Base-by-base conservation (phyloP, 768 basidiomycete genomes). In the Daedaleopsis sinensis region DNA sequence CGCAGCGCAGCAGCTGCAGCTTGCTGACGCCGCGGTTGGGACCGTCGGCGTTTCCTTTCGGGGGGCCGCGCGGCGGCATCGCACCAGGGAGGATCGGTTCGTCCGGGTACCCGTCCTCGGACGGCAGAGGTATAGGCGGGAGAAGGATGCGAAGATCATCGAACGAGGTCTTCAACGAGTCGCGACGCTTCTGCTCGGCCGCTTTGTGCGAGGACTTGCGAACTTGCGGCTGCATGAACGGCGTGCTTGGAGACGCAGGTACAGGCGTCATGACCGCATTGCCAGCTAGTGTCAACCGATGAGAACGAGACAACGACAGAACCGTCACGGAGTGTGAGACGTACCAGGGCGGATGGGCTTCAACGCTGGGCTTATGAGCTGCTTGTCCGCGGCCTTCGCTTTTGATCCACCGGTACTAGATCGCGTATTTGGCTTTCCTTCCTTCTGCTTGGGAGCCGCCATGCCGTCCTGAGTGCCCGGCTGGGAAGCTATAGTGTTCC, bases 181-280 rank as follows among this genome's bases (percentile, higher is more conserved):
- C 96, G 10, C 97, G 88, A 48, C 97, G 90, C 72, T 96, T 95
- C 73, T 99, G 97, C 75, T 99, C 97, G 6, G 97, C 97, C 13
- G 89, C 92, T 76, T 98, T 98, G 76, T 99, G 93, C 8, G 92
- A 92, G 32, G 88, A 89, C 73, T 93, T 93, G 61, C 86, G 83
- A 50, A 82, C 74, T 38, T 80, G 80, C 44, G 70, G 83, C 64
- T 68, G 70, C 39, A 38, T 50, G 58, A 61, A 65, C 9, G 52
- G 51, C 18, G 66, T 24, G 48, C 57, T 59, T 13, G 67, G 48
- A 1, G 69, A 68, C 21, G 74, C 64, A 21, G 71, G 35, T 15
- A 66, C 51, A 35, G 68, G 72, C 21, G 73, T 60, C 38, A 72
- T 58, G 23, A 70, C 46, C 38, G 75, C 65, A 27, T 73, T 73